Conservation (phyloP, 2,329 filamentous ascomycete genomes). For the Neodidymelliopsis sp. region DNA sequence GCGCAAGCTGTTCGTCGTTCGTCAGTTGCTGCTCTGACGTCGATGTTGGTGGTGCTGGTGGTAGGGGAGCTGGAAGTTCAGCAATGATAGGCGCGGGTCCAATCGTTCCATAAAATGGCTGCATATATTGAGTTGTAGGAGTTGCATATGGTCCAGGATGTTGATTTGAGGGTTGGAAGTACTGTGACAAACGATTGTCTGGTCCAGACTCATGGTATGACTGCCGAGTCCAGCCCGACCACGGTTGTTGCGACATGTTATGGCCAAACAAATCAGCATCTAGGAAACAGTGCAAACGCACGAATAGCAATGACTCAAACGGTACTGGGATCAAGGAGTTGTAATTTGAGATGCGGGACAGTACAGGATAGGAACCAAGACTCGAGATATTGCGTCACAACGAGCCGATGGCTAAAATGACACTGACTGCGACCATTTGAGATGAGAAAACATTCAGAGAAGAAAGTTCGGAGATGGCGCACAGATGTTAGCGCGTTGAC, state of each 20-base stretch:
- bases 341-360: too few species aligned
- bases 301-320: neutral
- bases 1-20: constrained; percentile 42
- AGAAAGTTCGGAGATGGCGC: neutral
- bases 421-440: neutral
- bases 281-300: neutral
- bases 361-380: too few species aligned
- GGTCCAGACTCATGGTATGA: constrained; percentile 19
- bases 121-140: constrained; percentile 18
- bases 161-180: constrained; percentile 3
- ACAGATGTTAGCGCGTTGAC: neutral
- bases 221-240: constrained; percentile 18
- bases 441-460: neutral
- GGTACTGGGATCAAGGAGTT: too few species aligned
- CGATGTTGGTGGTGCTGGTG: constrained; percentile 34
- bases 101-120: constrained; percentile 30
- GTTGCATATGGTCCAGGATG: constrained; percentile 8
- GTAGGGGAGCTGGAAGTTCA: constrained; percentile 39
- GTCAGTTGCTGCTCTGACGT: constrained; percentile 39
- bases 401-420: neutral
- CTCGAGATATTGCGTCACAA: too few species aligned
- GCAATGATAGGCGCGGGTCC: constrained; percentile 26
- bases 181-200: constrained; percentile 20
- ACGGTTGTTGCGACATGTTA: constrained; percentile 10
- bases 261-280: neutral